phyloP scores from a whole-genome alignment of 805 yeast species.

The Candida parachauliodes region DNA sequence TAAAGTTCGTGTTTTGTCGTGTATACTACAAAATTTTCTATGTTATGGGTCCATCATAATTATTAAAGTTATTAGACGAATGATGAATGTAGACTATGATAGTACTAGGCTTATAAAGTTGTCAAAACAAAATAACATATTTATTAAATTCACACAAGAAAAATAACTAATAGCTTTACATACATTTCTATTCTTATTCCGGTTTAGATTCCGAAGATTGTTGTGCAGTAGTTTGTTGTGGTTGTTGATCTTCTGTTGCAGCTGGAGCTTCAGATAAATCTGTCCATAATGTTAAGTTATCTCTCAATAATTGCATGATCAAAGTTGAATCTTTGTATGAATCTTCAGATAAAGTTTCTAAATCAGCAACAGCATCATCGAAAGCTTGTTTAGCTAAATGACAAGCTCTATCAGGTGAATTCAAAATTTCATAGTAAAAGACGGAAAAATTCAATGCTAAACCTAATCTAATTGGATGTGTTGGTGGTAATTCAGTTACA shows the following conservation, averaged over 20 bases:
- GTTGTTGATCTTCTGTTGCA: constrained; percentile 31
- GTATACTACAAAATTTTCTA: background rate
- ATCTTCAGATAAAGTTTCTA: constrained; percentile 96
- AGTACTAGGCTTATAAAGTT: background rate
- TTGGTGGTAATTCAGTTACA: constrained; percentile 93
- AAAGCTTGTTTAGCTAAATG: constrained; percentile 98
- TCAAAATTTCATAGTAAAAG: constrained; percentile 95
- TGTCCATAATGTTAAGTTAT: constrained; percentile 97
- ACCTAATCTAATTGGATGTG: constrained; percentile 98
- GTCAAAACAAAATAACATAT: constrained; percentile 5
- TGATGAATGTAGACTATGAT: background rate
- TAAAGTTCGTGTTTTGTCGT: constrained; percentile 6
- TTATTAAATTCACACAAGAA: constrained; percentile 11
- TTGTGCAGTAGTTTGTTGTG: constrained; percentile 1
- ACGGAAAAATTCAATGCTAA: constrained; percentile 97
- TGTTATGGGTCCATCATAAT: no score
- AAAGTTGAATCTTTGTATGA: constrained; percentile 97
- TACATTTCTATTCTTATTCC: constrained; percentile 15
- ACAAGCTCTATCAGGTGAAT: constrained; percentile 98
- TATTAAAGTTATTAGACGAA: background rate
- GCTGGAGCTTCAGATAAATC: constrained; percentile 80
- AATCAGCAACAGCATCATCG: constrained; percentile 98
- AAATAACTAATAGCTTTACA: constrained; percentile 11
- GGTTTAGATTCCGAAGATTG: constrained; percentile 15
- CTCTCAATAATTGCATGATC: constrained; percentile 98